A percentile compares a stretch with the other conserved stretches of the same genome.
Evolutionary conservation across 768 basidiomycete genomes (phyloP).

Genomic region (Phlegmacium glaucopus): DNA sequence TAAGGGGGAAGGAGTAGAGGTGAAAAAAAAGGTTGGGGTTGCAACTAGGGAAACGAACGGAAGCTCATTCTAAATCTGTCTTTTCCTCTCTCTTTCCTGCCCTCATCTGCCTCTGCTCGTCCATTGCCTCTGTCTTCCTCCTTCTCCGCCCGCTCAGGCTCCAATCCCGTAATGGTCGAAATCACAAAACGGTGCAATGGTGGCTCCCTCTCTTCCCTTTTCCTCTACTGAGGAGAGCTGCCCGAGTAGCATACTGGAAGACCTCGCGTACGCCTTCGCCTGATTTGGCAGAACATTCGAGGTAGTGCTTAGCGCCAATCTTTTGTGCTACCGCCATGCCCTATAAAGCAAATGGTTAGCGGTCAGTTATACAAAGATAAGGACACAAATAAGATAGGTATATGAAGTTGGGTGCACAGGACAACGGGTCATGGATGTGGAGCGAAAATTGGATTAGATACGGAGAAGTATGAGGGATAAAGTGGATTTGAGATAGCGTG

Average conservation of each 20-base stretch:
- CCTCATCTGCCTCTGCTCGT: too few relatives aligned
- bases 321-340: slow-evolving; percentile 94
- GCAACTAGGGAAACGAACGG: too few relatives aligned
- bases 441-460: too few relatives aligned
- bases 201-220: slow-evolving; percentile 34
- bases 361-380: slow-evolving; percentile 1
- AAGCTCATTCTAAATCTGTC: too few relatives aligned
- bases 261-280: slow-evolving; percentile 98
- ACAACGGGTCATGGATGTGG: too few relatives aligned
- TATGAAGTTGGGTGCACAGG: neutral
- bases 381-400: slow-evolving; percentile 1
- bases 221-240: slow-evolving; percentile 71
- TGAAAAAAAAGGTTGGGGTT: too few relatives aligned
- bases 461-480: neutral
- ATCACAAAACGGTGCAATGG: too few relatives aligned
- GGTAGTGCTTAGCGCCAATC: slow-evolving; percentile 95
- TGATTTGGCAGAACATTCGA: slow-evolving; percentile 95
- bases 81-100: too few relatives aligned
- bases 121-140: too few relatives aligned
- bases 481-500: neutral
- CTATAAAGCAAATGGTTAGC: slow-evolving; percentile 34
- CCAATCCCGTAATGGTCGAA: too few relatives aligned
- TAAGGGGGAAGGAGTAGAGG: too few relatives aligned
- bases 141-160: too few relatives aligned
- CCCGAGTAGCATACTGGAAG: slow-evolving; percentile 96